phyloP scores from a whole-genome alignment of 257 asterid genomes.

The Solanum acaule region DNA sequence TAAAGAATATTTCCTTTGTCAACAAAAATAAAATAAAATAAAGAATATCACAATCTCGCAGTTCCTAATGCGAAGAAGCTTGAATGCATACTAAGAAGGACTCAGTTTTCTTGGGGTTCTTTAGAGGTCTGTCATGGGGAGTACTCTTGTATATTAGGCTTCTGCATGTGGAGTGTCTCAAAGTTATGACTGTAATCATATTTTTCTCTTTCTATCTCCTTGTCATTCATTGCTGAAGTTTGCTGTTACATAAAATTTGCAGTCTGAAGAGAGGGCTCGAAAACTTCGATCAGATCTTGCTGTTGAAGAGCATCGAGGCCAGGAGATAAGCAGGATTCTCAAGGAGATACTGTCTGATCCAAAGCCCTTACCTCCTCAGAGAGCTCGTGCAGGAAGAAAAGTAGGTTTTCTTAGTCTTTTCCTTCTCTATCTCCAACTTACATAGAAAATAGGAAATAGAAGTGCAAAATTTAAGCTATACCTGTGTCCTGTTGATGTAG shows the following conservation, averaged over 20 bases:
- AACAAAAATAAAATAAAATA: not conserved
- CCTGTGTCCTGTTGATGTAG: not conserved
- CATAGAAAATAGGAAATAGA: not conserved
- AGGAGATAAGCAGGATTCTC: conserved; percentile 66
- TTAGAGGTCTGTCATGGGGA: not conserved
- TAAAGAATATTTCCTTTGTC: not conserved
- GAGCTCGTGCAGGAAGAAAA: conserved; percentile 59
- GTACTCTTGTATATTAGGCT: not conserved
- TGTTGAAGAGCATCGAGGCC: conserved; percentile 69
- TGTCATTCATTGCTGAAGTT: not conserved
- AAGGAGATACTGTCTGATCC: conserved; percentile 59
- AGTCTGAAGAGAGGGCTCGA: conserved; percentile 88
- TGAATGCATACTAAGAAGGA: not conserved
- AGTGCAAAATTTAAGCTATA: not conserved
- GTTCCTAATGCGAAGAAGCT: not conserved
- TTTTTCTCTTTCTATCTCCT: not conserved
- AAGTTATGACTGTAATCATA: not conserved
- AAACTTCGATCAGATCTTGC: conserved; percentile 79
- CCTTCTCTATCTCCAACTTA: not conserved
- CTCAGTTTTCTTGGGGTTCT: not conserved
- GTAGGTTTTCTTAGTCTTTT: conserved; percentile 27
- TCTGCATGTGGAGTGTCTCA: not conserved
- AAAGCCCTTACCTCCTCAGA: conserved; percentile 32
- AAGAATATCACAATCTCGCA: not conserved
- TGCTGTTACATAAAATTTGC: conserved; percentile 16